Conservation (phyloP, 2,329 filamentous ascomycete genomes). For the Colletotrichum plurivorum region DNA sequence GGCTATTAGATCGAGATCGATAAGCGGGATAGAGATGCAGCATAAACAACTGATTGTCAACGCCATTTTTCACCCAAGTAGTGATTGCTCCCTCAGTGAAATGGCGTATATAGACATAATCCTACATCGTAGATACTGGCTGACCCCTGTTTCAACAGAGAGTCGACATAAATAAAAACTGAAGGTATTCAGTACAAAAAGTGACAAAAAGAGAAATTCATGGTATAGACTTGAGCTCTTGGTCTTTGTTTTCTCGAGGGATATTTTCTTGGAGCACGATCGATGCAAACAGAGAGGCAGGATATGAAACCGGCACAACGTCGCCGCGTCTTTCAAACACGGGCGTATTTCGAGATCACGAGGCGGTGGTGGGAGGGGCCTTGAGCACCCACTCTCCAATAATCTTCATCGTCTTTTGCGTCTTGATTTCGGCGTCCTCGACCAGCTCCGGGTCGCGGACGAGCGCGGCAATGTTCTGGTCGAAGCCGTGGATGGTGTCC, state of each 20-base stretch:
- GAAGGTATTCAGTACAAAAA: not conserved
- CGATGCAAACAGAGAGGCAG: not conserved
- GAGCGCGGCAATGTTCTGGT: conserved; percentile 43
- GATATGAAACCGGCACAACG: too few relatives aligned
- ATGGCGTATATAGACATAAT: not conserved
- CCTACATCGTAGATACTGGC: not conserved
- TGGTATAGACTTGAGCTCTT: not conserved
- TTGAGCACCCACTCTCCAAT: conserved; percentile 47
- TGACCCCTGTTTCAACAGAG: not conserved
- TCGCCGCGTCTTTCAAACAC: too few relatives aligned
- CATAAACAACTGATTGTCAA: too few relatives aligned
- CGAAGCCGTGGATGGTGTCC: conserved; percentile 50
- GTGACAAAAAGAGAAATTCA: not conserved
- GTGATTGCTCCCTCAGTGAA: too few relatives aligned
- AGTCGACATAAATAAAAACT: not conserved
- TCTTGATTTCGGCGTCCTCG: conserved; percentile 46
- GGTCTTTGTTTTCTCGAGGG: not conserved
- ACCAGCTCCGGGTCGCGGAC: conserved; percentile 42
- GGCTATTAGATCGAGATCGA: too few relatives aligned
- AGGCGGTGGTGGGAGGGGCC: conserved; percentile 13
- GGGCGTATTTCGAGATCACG: not conserved
- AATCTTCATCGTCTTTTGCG: conserved; percentile 43
- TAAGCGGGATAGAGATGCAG: too few relatives aligned
- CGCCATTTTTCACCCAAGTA: too few relatives aligned
- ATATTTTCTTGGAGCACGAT: not conserved